A percentile compares a stretch with the other conserved stretches of the same genome.
phyloP scores from a whole-genome alignment of 768 basidiomycete genomes.

The Nidularia sp. region DNA sequence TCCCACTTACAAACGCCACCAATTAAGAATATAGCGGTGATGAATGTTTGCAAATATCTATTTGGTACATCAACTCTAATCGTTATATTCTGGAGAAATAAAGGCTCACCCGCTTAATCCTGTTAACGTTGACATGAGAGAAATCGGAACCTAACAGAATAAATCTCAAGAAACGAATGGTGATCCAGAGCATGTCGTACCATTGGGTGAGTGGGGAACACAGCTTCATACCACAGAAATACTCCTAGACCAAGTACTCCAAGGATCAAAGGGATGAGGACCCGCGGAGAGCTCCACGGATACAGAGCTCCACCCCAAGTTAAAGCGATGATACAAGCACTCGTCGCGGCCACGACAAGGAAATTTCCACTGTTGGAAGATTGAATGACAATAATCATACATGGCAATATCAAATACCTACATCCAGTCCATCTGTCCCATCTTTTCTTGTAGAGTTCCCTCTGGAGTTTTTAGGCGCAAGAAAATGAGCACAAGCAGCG shows the following conservation, averaged over 20 bases:
- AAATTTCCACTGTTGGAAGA: constrained; percentile 30
- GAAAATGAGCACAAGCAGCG: constrained; percentile 17
- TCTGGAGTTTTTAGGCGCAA: constrained; percentile 27
- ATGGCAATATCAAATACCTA: constrained; percentile 11
- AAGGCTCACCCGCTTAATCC: not conserved
- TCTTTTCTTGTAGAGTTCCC: constrained; percentile 26
- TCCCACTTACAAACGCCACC: not conserved
- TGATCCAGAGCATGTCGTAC: not conserved
- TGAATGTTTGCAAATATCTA: not conserved
- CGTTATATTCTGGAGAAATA: not conserved
- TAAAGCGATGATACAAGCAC: constrained; percentile 32
- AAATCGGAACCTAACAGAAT: not conserved
- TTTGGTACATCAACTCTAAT: too few species aligned
- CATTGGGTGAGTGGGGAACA: not conserved
- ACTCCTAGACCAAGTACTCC: constrained; percentile 30
- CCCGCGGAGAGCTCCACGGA: constrained; percentile 33
- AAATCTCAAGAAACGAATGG: not conserved
- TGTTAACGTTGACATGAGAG: not conserved
- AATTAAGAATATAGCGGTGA: not conserved
- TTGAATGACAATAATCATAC: not conserved
- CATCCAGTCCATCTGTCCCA: constrained; percentile 39
- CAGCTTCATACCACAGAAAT: constrained; percentile 35
- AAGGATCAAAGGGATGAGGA: constrained; percentile 38
- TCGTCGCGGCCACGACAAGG: constrained; percentile 30
- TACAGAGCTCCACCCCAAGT: constrained; percentile 44